Evolutionary conservation across 306 rosid genomes (phyloP).

Genomic region (Luffa acutangula): DNA sequence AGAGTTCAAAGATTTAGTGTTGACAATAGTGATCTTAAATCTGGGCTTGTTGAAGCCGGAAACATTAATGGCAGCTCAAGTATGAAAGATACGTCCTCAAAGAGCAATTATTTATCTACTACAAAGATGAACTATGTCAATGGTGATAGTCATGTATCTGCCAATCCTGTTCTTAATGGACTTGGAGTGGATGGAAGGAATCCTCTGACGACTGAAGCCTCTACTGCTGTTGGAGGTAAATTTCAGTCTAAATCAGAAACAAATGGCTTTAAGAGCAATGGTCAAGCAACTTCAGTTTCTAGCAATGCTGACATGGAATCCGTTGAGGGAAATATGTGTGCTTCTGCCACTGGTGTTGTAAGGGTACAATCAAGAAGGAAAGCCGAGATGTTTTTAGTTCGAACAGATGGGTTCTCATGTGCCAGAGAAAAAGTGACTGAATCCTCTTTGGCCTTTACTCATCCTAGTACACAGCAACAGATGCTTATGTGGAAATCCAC

Average conservation of each 20-base stretch:
- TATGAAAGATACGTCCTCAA: constrained; percentile 23
- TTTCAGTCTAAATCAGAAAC: constrained; percentile 24
- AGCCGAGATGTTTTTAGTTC: constrained; percentile 95
- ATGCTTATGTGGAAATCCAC: constrained; percentile 98
- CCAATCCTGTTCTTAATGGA: constrained; percentile 28
- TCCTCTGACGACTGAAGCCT: constrained; percentile 13
- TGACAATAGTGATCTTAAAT: constrained; percentile 19
- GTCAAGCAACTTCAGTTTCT: constrained; percentile 28
- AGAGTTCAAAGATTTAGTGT: constrained; percentile 15
- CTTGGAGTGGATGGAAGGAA: constrained; percentile 28
- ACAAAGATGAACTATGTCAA: constrained; percentile 25
- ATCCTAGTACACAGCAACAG: constrained; percentile 97
- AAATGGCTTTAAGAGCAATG: constrained; percentile 21
- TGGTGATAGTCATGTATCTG: constrained; percentile 29
- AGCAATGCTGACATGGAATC: constrained; percentile 33
- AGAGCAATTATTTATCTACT: constrained; percentile 23
- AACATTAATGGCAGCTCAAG: constrained; percentile 28
- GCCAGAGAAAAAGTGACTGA: constrained; percentile 88
- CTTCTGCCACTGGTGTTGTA: constrained; percentile 93
- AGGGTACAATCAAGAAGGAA: constrained; percentile 95
- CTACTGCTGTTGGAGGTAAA: constrained; percentile 18
- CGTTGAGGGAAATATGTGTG: constrained; percentile 79
- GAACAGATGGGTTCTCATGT: constrained; percentile 93
- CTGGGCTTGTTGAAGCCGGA: constrained; percentile 27
- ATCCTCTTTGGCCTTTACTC: constrained; percentile 93